Conservation (phyloP, 352 stramenopile genomes). For the Phytophthora syringae region DNA sequence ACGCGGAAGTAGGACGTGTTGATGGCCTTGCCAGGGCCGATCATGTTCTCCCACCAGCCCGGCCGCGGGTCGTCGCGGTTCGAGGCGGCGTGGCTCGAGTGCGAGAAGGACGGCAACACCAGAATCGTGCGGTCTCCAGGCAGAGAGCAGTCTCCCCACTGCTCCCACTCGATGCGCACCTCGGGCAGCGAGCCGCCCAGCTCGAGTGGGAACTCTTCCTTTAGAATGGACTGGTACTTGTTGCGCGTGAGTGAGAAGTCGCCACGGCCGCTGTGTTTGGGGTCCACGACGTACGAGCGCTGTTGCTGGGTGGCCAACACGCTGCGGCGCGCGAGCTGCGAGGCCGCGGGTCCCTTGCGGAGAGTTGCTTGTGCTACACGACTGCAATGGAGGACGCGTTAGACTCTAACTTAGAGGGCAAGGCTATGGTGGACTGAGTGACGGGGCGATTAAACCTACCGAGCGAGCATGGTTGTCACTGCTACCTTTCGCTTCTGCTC, state of each 20-base stretch:
- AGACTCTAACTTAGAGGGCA: too few relatives aligned
- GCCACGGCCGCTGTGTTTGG: constrained; percentile 29
- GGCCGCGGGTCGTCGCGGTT: constrained; percentile 81
- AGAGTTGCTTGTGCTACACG: constrained; percentile 15
- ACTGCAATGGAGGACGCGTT: constrained; percentile 1
- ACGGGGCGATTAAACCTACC: neutral
- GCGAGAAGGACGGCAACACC: constrained; percentile 88
- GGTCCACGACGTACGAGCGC: constrained; percentile 52
- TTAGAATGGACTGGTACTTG: constrained; percentile 74
- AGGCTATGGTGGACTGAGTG: neutral
- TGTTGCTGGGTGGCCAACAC: constrained; percentile 17
- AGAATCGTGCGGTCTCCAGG: constrained; percentile 78
- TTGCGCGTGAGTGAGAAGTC: constrained; percentile 59
- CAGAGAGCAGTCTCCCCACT: constrained; percentile 81
- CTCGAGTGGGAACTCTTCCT: constrained; percentile 66
- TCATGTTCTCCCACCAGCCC: constrained; percentile 91
- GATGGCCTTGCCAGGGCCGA: constrained; percentile 85
- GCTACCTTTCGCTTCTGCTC: constrained; percentile 12
- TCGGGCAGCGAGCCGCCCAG: constrained; percentile 65
- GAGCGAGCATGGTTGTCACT: constrained; percentile 13
- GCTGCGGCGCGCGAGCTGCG: constrained; percentile 12
- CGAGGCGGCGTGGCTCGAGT: constrained; percentile 83
- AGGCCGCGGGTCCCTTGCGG: neutral
- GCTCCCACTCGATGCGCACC: constrained; percentile 76
- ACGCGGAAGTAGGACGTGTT: constrained; percentile 91